Evolutionary conservation across 495 filamentous ascomycete species (phyloP).

Genomic region (Extremus antarcticus): DNA sequence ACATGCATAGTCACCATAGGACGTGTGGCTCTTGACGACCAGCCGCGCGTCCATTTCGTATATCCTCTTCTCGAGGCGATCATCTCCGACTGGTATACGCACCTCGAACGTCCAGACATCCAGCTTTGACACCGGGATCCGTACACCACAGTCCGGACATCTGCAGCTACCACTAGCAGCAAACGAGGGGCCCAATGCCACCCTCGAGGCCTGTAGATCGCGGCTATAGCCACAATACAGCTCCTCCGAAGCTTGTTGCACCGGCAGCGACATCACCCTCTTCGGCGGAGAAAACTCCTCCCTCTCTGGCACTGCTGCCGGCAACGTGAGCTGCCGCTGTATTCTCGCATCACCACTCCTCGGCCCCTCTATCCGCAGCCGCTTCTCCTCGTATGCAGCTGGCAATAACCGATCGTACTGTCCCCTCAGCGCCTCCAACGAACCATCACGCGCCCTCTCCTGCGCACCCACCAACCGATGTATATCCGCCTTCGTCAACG

Average conservation of each 20-base stretch:
- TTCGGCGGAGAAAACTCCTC: slow-evolving; percentile 1
- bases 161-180: slow-evolving; percentile 12
- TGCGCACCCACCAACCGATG: slow-evolving; percentile 22
- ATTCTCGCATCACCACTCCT: background rate
- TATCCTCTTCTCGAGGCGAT: slow-evolving; percentile 11
- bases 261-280: background rate
- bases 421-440: slow-evolving; percentile 20
- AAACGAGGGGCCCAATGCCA: slow-evolving; percentile 20
- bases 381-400: background rate
- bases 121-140: slow-evolving; percentile 10
- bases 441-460: slow-evolving; percentile 24
- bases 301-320: background rate
- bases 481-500: slow-evolving; percentile 19
- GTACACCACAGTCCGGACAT: slow-evolving; percentile 20
- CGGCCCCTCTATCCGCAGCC: background rate
- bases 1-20: slow-evolving; percentile 25
- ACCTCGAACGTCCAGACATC: slow-evolving; percentile 22
- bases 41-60: slow-evolving; percentile 22
- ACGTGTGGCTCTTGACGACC: slow-evolving; percentile 27
- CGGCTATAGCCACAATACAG: slow-evolving; percentile 27
- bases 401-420: slow-evolving; percentile 20
- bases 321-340: background rate
- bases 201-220: slow-evolving; percentile 20
- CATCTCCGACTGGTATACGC: slow-evolving; percentile 7
- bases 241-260: background rate